These are phyloP conservation scores for Terfezia boudieri DNA, from an alignment of 495 filamentous ascomycete genomes.

Conservation along the genomic window DNA sequence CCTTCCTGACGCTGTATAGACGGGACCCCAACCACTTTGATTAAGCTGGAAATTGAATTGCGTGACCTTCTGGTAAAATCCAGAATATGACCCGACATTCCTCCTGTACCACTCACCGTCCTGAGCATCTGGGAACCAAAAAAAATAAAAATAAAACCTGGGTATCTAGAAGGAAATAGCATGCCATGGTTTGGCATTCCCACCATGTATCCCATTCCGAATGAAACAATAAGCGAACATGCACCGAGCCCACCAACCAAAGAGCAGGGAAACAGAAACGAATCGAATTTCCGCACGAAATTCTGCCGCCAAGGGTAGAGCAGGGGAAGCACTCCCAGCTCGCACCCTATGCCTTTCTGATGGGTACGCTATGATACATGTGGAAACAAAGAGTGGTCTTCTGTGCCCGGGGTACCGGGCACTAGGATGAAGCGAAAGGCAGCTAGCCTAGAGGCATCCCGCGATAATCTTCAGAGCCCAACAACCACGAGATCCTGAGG, in stretches of 20 bases:
- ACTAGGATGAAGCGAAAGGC: conserved; percentile 16
- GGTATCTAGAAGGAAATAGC: too few species aligned
- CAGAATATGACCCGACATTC: not conserved
- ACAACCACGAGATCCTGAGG: too few species aligned
- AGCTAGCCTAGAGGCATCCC: conserved; percentile 12
- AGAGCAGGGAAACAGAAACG: conserved; percentile 1
- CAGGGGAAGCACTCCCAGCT: conserved; percentile 5
- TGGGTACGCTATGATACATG: too few species aligned
- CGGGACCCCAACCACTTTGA: conserved; percentile 7
- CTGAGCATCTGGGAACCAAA: not conserved
- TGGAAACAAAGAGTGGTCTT: too few species aligned
- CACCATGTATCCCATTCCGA: too few species aligned
- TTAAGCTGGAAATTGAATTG: conserved; percentile 16
- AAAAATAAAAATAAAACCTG: too few species aligned
- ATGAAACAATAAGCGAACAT: too few species aligned
- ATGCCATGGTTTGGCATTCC: too few species aligned
- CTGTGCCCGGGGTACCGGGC: conserved; percentile 11
- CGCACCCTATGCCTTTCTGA: conserved; percentile 7
- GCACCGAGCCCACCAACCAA: conserved; percentile 11
- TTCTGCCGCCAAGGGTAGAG: conserved; percentile 9
- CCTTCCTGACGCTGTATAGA: conserved; percentile 7
- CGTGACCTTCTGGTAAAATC: conserved; percentile 18
- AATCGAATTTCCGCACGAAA: conserved; percentile 7
- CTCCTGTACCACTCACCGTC: not conserved
- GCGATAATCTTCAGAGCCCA: conserved; percentile 9